A percentile compares a stretch with the other conserved stretches of the same genome.
These are phyloP conservation scores for Choricystis sp. DNA, from an alignment of 139 green algal genomes.

Conservation along the genomic window DNA sequence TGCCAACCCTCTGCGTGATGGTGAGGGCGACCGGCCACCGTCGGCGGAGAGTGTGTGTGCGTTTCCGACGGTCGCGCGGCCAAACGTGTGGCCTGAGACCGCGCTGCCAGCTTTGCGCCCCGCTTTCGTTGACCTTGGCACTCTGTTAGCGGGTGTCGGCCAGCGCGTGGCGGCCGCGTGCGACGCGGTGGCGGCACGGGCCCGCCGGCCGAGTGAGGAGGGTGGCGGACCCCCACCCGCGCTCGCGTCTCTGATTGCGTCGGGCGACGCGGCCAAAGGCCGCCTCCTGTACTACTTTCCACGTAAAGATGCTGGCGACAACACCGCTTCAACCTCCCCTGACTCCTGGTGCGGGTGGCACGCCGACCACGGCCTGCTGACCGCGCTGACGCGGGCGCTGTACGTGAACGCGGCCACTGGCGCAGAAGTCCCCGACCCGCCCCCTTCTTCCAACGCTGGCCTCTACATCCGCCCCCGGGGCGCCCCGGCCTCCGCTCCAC, in stretches of 20 bases:
- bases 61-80: not conserved
- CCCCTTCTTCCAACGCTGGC: not conserved
- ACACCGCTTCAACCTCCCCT: no score
- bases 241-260: not conserved
- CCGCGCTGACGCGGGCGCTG: not conserved
- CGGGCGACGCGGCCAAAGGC: not conserved
- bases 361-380: not conserved
- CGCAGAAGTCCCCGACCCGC: not conserved
- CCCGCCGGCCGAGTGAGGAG: no score
- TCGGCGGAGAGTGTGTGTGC: not conserved
- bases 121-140: not conserved
- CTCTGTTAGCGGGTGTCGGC: not conserved
- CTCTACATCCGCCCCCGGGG: not conserved
- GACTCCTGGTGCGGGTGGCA: not conserved
- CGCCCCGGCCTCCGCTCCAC: no score
- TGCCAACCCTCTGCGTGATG: not conserved
- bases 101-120: not conserved
- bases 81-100: not conserved
- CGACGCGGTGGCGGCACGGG: not conserved
- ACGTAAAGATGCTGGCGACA: not conserved
- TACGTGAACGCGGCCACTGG: not conserved
- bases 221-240: no score
- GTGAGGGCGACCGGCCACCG: not conserved
- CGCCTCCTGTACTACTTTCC: not conserved
- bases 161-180: not conserved